phyloP scores from a whole-genome alignment of 768 basidiomycete genomes.

The Lepiota venenata region DNA sequence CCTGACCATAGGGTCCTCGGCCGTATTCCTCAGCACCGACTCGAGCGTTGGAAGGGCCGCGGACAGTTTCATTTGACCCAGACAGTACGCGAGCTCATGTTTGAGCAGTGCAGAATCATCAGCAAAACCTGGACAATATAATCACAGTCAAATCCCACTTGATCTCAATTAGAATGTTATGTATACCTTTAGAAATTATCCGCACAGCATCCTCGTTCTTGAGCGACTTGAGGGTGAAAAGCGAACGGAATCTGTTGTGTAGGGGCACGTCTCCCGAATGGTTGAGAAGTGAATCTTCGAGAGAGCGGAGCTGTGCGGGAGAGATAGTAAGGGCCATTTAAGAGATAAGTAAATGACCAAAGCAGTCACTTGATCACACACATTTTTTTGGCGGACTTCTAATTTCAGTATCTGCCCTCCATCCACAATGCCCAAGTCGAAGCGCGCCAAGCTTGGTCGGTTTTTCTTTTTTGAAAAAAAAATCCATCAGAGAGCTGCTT shows the following conservation, averaged over 20 bases:
- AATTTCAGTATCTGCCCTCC: conserved; percentile 27
- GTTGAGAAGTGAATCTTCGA: conserved; percentile 81
- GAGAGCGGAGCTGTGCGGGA: conserved; percentile 54
- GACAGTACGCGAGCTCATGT: conserved; percentile 95
- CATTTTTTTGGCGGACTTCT: conserved; percentile 47
- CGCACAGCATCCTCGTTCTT: conserved; percentile 74
- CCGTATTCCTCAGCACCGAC: conserved; percentile 60
- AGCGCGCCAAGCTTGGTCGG: conserved; percentile 84
- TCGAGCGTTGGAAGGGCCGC: conserved; percentile 80
- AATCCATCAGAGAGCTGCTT: conserved; percentile 9
- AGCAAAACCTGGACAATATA: conserved; percentile 55
- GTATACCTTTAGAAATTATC: conserved; percentile 80
- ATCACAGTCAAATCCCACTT: conserved; percentile 9
- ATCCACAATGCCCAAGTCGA: conserved; percentile 80
- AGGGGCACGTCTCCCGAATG: conserved; percentile 66
- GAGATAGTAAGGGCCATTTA: conserved; percentile 32
- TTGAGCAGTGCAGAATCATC: conserved; percentile 91
- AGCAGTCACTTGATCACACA: conserved; percentile 9
- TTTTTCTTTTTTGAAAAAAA: conserved; percentile 11
- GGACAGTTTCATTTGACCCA: conserved; percentile 82
- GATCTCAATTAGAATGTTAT: neutral
- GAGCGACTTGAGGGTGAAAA: conserved; percentile 90
- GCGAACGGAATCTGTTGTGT: conserved; percentile 83
- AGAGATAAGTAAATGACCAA: conserved; percentile 21
- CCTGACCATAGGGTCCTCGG: conserved; percentile 93